Evolutionary conservation across 768 basidiomycete genomes (phyloP).

Genomic region (Kwoniella dejecticola): DNA sequence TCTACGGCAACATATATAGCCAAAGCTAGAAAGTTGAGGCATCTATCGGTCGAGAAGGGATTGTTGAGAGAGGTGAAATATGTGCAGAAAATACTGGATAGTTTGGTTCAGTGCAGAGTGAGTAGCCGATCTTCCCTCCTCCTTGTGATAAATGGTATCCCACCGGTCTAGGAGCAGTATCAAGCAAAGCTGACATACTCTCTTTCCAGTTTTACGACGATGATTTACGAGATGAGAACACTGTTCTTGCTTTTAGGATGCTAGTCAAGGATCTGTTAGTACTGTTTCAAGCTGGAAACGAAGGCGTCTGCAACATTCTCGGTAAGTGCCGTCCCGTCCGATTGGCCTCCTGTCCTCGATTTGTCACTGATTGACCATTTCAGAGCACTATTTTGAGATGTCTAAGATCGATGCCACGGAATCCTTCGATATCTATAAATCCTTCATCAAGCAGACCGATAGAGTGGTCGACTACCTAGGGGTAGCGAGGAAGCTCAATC

Average conservation of each 20-base stretch:
- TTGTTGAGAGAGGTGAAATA: constrained; percentile 85
- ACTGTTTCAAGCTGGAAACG: constrained; percentile 93
- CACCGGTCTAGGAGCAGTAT: too few relatives aligned
- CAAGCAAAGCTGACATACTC: background rate
- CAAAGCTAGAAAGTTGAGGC: constrained; percentile 69
- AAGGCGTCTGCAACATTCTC: constrained; percentile 70
- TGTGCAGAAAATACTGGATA: constrained; percentile 86
- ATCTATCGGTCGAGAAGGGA: constrained; percentile 95
- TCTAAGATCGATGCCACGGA: constrained; percentile 85
- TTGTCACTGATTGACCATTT: background rate
- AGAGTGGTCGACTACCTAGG: constrained; percentile 83
- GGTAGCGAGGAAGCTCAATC: constrained; percentile 88
- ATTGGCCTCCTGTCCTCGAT: too few relatives aligned
- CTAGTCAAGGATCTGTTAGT: constrained; percentile 94
- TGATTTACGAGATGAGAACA: constrained; percentile 87
- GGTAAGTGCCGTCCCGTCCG: constrained; percentile 48
- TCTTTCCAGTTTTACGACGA: constrained; percentile 83
- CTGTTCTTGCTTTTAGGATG: constrained; percentile 83
- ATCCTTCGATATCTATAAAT: constrained; percentile 83
- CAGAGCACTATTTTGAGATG: constrained; percentile 98
- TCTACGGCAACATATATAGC: too few relatives aligned
- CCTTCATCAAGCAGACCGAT: constrained; percentile 93
- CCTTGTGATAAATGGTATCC: too few relatives aligned
- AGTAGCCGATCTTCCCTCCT: constrained; percentile 51
- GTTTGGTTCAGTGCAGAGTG: constrained; percentile 83